Evolutionary conservation across 2,329 filamentous ascomycete species (phyloP), one percentile per base, ranked within the genome.

Genomic region (Phyllosticta citriasiana): DNA sequence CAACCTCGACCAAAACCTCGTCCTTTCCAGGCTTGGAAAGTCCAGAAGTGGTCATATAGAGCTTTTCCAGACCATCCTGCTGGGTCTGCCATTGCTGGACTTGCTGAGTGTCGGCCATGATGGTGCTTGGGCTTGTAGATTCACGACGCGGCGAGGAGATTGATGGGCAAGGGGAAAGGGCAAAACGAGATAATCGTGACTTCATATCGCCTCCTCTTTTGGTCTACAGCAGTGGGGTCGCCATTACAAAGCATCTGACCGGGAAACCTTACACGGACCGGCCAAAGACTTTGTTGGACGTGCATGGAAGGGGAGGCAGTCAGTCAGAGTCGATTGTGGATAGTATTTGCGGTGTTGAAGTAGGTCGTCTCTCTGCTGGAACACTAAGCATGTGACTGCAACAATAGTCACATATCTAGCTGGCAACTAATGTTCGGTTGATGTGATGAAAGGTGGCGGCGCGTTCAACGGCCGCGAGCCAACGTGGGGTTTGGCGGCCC

Each of bases 1-100:
- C 73, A 30, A 83, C 73, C 67, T 80, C 77, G 14, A 82, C 78
- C 24, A 83, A 70, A 2, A 83, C 80, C 63, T 78, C 76, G 56
- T 75, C 71, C 54, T 75, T 52, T 8, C 55, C 52, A 33, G 60
- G 51, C 55, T 53, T 51, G 12, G 55, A 51, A 52, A 62, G 35
- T 8, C 51, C 27, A 16, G 60, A 55, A 9, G 60, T 62, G 60
- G 22, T 19, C 52, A 50, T 33, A 7, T 58, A 55, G 22, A 78
- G 64, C 57, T 76, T 76, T 66, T 77, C 75, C 16, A 78, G 68
- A 4, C 76, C 76, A 68, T 77, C 69, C 64, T 77, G 76, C 40
- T 67, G 67, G 14, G 76, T 77, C 53, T 73, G 68, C 76, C 76
- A 78, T 64, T 73, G 73, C 67, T 71, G 74, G 62, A 72, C 66